Base-by-base conservation (phyloP, 2,329 filamentous ascomycete species). In the Aspergillus latus region DNA sequence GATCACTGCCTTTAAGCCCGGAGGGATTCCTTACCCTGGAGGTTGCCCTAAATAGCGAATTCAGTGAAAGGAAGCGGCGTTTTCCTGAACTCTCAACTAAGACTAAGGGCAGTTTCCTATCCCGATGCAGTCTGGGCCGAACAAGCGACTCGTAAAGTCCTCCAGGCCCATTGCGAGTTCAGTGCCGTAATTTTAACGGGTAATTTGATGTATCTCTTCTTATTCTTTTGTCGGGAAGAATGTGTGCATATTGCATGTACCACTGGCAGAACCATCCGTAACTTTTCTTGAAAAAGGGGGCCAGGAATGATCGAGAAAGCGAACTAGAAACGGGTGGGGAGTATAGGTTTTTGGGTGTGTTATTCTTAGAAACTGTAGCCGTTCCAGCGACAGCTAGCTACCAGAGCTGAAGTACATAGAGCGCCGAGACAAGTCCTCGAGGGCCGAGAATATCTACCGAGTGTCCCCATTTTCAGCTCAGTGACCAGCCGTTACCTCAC, bases 281-380 rank as follows among this genome's bases (percentile, higher is more conserved):
- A 8, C n/a, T 29, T 6, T 34, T n/a, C 15, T 34, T 28, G 9
- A 15, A 47, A 47, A 47, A 39, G 34, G 36, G 47, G 16, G 10
- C 30, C 11, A 29, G 34, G 47, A 49, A 49, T 39, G 44, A 54
- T 43, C 15, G 34, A 40, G 43, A 46, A 49, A 49, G 34, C 13
- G 7, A 40, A 44, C 40, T n/a, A 29, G 21, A 52, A 45, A 37
- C 6, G 13, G 45, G 49, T 46, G 49, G 49, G 42, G 49, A 39
- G 39, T 49, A 55, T 44, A 49, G 30, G 34, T 34, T 28, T 21
- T 21, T 29, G 37, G 45, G 29, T 29, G 45, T 7, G 48, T 52
- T 56, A 56, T 56, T 56, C 43, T 56, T 56, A 56, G 48, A 51
- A 56, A 56, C n/a, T n/a, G 28, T 7, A 42, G 47, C 47, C 44